Base-by-base conservation (phyloP, 2,329 filamentous ascomycete genomes). In the Trichoderma citrinoviride region DNA sequence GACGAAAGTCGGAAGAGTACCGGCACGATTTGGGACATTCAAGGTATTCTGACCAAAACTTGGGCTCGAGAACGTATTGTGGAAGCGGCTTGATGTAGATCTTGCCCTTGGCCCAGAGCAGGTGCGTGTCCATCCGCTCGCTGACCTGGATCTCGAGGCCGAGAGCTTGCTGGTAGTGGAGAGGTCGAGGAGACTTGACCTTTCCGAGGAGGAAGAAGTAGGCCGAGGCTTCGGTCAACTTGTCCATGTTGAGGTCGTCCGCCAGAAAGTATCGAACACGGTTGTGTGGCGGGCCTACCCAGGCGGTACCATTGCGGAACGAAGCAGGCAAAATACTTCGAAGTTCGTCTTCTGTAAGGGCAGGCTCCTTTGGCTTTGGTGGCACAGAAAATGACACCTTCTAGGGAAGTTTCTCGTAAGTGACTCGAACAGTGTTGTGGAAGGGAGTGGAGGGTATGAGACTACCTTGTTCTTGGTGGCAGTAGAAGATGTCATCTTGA, bases 61-160 rank as follows among this genome's bases (percentile, higher is more conserved):
- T 3, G 2, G 49, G 27, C 2, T 64, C 54, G 19, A 66, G 25
- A 3, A 66, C 27, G 27, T 56, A 66, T 12, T 23, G 55, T 2
- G 65, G 65, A 23, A 66, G 19, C 7, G 65, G 65, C 19, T 66
- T 66, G 25, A 66, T 15, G 27, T 54, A 65, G 17, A 66, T 58
- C 37, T 37, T 53, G 0, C 23, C 47, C 3, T 29, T 54, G 6
- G 29, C 41, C 40, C 55, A 60, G 12, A 64, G 53, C 23, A 66
- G 61, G 17, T 66, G 65, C 41, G 29, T 47, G 17, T 66, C 61
- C 61, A 65, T 54, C 7, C 27, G n/a, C 40, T 66, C 57, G 7
- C 40, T 66, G 3, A 65, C 21, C 10, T 47, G n/a, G n/a, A 61
- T 55, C n/a, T 54, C 54, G 25, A 63, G 61, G 3, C 37, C 41